Evolutionary conservation across 768 basidiomycete species (phyloP).

Genomic region (Dendrothele bispora): DNA sequence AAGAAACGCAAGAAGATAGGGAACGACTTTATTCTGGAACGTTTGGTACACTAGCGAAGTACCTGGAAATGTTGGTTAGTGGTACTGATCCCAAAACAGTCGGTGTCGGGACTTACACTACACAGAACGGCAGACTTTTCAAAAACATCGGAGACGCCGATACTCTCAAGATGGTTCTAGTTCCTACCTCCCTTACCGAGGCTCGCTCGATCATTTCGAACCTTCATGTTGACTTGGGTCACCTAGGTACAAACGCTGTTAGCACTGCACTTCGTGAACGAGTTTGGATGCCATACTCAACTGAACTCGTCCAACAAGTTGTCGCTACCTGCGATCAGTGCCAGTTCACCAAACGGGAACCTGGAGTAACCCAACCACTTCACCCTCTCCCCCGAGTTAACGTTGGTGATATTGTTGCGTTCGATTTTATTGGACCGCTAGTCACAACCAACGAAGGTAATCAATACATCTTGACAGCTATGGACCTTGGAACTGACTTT

Average conservation of each 20-base stretch:
- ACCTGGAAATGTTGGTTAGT: too few species aligned
- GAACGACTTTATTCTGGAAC: too few species aligned
- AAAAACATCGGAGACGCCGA: constrained; percentile 7
- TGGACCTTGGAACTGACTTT: constrained; percentile 16
- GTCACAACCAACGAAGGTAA: constrained; percentile 11
- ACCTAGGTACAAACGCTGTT: constrained; percentile 17
- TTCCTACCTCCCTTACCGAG: constrained; percentile 9
- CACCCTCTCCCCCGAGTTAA: constrained; percentile 18
- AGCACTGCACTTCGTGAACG: constrained; percentile 9
- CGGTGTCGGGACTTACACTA: constrained; percentile 2
- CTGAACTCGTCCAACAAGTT: constrained; percentile 10
- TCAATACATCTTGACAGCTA: constrained; percentile 17
- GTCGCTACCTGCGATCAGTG: constrained; percentile 17
- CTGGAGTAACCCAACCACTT: constrained; percentile 12
- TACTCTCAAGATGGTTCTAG: constrained; percentile 5
- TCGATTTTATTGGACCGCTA: constrained; percentile 20
- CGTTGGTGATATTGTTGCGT: constrained; percentile 16
- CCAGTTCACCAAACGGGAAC: constrained; percentile 17
- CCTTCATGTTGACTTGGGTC: constrained; percentile 16
- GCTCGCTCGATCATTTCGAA: constrained; percentile 3
- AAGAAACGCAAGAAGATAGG: too few species aligned
- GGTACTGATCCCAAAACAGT: too few species aligned
- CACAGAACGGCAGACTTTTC: constrained; percentile 1
- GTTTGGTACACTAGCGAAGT: too few species aligned
- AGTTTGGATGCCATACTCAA: constrained; percentile 8